phyloP scores from a whole-genome alignment of 2,329 filamentous ascomycete species.

The Decorospora gaudefroyi region DNA sequence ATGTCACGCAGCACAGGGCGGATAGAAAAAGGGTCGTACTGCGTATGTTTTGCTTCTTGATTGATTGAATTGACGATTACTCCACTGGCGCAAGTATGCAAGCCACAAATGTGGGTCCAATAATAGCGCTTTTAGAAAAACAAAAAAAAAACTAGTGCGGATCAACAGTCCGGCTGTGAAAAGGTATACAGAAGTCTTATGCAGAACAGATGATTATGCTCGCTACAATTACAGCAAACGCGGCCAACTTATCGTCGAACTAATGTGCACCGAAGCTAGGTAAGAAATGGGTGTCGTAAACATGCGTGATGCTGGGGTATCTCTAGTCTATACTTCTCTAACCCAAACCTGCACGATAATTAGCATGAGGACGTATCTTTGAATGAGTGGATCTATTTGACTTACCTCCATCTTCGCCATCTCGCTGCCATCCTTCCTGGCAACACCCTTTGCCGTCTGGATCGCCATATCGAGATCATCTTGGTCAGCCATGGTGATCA shows the following conservation, averaged over 20 bases:
- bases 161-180: constrained; percentile 49
- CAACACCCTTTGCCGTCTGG: constrained; percentile 67
- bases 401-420: constrained; percentile 95
- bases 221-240: constrained; percentile 41
- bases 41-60: neutral
- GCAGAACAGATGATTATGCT: constrained; percentile 28
- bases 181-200: constrained; percentile 21
- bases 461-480: constrained; percentile 93
- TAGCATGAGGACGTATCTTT: constrained; percentile 16
- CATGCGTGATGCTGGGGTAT: constrained; percentile 44
- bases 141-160: constrained; percentile 25
- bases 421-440: constrained; percentile 74
- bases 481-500: constrained; percentile 97
- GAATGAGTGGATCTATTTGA: constrained; percentile 16
- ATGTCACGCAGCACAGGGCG: too few relatives aligned
- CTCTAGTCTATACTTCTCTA: constrained; percentile 50
- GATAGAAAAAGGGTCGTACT: too few relatives aligned
- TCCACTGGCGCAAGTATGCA: too few relatives aligned
- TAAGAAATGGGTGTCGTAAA: constrained; percentile 28
- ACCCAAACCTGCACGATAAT: constrained; percentile 56
- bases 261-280: constrained; percentile 13
- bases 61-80: too few relatives aligned
- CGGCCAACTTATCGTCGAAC: constrained; percentile 17
- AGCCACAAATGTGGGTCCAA: too few relatives aligned
- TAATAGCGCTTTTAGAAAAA: constrained; percentile 17